Evolutionary conservation across 306 rosid species (phyloP).

Genomic region (Herpetospermum pedunculosum): DNA sequence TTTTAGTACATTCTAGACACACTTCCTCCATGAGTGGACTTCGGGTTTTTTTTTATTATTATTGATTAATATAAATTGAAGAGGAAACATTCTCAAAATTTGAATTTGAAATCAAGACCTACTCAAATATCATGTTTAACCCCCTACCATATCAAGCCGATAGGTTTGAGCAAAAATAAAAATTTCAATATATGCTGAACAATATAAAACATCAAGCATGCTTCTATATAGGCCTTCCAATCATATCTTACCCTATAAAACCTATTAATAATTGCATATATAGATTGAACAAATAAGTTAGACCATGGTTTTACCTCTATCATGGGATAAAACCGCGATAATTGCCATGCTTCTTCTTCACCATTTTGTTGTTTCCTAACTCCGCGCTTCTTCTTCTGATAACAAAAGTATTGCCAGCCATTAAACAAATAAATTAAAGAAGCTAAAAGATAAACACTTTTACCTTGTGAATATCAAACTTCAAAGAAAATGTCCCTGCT

Average conservation of each 20-base stretch:
- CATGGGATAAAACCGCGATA: slow-evolving; percentile 85
- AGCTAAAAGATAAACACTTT: slow-evolving; percentile 6
- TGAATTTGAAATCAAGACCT: neutral
- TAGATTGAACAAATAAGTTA: neutral
- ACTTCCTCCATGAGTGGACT: neutral
- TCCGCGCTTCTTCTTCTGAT: slow-evolving; percentile 80
- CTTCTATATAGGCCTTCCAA: neutral
- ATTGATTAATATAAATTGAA: neutral
- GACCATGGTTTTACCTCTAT: slow-evolving; percentile 52
- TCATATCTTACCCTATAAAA: neutral
- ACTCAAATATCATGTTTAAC: neutral
- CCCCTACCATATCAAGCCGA: neutral
- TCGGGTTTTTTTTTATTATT: too few relatives aligned
- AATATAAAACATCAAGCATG: neutral
- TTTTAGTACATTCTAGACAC: neutral
- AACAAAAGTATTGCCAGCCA: slow-evolving; percentile 23
- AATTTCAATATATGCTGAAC: neutral
- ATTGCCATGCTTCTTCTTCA: slow-evolving; percentile 76
- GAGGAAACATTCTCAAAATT: neutral
- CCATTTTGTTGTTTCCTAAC: slow-evolving; percentile 70
- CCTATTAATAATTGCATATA: neutral
- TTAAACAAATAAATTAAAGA: neutral
- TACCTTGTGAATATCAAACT: slow-evolving; percentile 83
- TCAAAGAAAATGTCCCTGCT: slow-evolving; percentile 50
- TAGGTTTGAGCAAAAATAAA: neutral